Percentiles rank a stretch among this genome's conserved stretches.
These are phyloP conservation scores for Diaporthe vaccinii DNA, from an alignment of 2,329 filamentous ascomycete species.

Conservation along the genomic window DNA sequence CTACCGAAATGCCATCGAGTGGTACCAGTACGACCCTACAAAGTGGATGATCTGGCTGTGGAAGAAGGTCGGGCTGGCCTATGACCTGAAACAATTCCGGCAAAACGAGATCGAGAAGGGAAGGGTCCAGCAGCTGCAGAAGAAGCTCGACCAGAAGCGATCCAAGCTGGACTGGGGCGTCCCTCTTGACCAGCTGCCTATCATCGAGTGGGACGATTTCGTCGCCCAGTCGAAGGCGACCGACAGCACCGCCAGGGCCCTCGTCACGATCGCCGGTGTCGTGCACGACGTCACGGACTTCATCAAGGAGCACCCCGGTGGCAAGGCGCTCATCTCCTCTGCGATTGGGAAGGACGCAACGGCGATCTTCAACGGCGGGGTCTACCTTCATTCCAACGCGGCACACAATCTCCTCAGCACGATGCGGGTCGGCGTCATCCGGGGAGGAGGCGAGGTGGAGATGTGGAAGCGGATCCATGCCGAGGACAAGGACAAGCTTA, in stretches of 20 bases:
- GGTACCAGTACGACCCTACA: slow-evolving; percentile 92
- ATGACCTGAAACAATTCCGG: slow-evolving; percentile 91
- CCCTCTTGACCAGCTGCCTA: slow-evolving; percentile 86
- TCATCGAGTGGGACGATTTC: slow-evolving; percentile 89
- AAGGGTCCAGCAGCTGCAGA: slow-evolving; percentile 87
- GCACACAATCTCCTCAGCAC: slow-evolving; percentile 90
- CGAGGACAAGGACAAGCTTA: slow-evolving; percentile 85
- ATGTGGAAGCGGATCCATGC: slow-evolving; percentile 91
- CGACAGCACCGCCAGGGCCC: slow-evolving; percentile 73
- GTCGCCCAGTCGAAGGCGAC: slow-evolving; percentile 76
- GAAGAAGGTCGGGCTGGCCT: slow-evolving; percentile 88
- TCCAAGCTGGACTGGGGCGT: slow-evolving; percentile 87
- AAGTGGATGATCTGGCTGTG: slow-evolving; percentile 90
- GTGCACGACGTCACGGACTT: slow-evolving; percentile 88
- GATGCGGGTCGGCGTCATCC: slow-evolving; percentile 89
- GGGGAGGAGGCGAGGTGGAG: slow-evolving; percentile 89
- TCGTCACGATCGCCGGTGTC: slow-evolving; percentile 84
- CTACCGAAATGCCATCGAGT: slow-evolving; percentile 92
- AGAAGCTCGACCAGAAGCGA: slow-evolving; percentile 93
- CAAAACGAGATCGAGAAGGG: slow-evolving; percentile 94
- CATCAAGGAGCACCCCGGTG: slow-evolving; percentile 89
- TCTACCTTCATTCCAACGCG: slow-evolving; percentile 91
- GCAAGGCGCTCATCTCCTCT: slow-evolving; percentile 86
- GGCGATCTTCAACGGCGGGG: slow-evolving; percentile 91
- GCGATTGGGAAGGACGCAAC: slow-evolving; percentile 90